Evolutionary conservation across 78 protist species (phyloP).

Genomic region (Tieghemostelium lacteum): DNA sequence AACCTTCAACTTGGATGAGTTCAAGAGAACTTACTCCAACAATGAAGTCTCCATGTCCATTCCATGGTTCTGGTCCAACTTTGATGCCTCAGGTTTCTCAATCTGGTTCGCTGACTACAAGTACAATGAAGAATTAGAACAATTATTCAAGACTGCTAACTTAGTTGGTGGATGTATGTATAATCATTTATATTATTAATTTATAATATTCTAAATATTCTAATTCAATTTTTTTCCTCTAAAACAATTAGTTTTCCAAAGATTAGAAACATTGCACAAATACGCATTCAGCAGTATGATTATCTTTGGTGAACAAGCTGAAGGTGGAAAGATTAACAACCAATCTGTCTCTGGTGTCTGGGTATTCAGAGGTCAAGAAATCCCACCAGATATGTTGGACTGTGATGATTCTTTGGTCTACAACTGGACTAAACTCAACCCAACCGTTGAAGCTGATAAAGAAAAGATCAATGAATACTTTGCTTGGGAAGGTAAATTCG

Average conservation of each 20-base stretch:
- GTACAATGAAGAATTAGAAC: constrained; percentile 61
- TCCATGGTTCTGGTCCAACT: constrained; percentile 85
- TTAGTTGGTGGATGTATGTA: constrained; percentile 88
- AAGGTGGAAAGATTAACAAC: constrained; percentile 8
- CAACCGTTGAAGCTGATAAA: constrained; percentile 28
- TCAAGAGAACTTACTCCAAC: constrained; percentile 90
- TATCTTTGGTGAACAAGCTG: constrained; percentile 77
- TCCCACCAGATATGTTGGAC: constrained; percentile 76
- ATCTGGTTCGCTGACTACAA: constrained; percentile 79
- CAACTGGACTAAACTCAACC: constrained; percentile 65
- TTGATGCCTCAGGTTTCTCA: constrained; percentile 84
- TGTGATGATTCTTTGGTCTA: constrained; percentile 87
- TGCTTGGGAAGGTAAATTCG: constrained; percentile 85
- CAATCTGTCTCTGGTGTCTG: constrained; percentile 73
- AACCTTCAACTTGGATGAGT: constrained; percentile 82
- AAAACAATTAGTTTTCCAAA: constrained; percentile 82
- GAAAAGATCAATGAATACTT: constrained; percentile 58
- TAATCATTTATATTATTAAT: neutral
- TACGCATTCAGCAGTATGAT: constrained; percentile 81
- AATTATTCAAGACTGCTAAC: constrained; percentile 85
- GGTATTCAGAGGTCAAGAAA: constrained; percentile 85
- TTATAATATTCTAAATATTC: no score
- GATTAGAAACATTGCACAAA: constrained; percentile 89
- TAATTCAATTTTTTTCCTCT: neutral
- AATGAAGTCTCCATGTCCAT: constrained; percentile 80